These are phyloP conservation scores for Mycena indigotica DNA, from an alignment of 768 basidiomycete species.

Conservation along the genomic window DNA sequence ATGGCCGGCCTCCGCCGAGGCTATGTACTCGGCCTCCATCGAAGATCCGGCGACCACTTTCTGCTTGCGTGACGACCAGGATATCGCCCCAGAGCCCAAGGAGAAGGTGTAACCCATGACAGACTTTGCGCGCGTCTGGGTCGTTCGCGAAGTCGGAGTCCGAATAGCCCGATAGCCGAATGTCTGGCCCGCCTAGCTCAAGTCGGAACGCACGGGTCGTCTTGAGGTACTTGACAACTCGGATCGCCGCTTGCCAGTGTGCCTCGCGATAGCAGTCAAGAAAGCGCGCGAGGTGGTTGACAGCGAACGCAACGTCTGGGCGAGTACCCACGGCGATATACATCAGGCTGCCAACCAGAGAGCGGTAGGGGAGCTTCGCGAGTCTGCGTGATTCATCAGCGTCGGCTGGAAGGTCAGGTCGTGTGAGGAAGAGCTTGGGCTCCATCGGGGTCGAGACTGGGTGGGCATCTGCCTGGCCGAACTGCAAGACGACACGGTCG, in stretches of 20 bases:
- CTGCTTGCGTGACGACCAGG: slow-evolving; percentile 36
- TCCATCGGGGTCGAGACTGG: slow-evolving; percentile 34
- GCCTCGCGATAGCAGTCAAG: slow-evolving; percentile 23
- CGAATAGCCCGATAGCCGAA: slow-evolving; percentile 14
- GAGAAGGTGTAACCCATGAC: slow-evolving; percentile 34
- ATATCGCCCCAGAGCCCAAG: slow-evolving; percentile 29
- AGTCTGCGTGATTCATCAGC: slow-evolving; percentile 20
- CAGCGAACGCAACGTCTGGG: slow-evolving; percentile 21
- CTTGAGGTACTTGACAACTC: slow-evolving; percentile 24
- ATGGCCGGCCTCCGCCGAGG: slow-evolving; percentile 20
- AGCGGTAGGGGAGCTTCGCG: slow-evolving; percentile 28
- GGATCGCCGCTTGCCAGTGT: slow-evolving; percentile 35
- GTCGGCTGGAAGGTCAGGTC: slow-evolving; percentile 11
- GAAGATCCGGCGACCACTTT: slow-evolving; percentile 34
- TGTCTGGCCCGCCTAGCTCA: slow-evolving; percentile 8
- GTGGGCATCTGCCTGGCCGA: slow-evolving; percentile 27
- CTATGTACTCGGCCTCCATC: slow-evolving; percentile 39
- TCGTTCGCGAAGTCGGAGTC: slow-evolving; percentile 10
- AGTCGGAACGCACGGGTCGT: slow-evolving; percentile 16
- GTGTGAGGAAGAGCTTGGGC: slow-evolving; percentile 14
- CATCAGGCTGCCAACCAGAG: slow-evolving; percentile 27
- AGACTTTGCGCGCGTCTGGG: slow-evolving; percentile 1
- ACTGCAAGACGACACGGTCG: slow-evolving; percentile 31
- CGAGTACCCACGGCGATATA: slow-evolving; percentile 31
- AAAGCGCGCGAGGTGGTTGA: no score